Base-by-base conservation (phyloP, 495 filamentous ascomycete species). In the Coniosporium apollinis region DNA sequence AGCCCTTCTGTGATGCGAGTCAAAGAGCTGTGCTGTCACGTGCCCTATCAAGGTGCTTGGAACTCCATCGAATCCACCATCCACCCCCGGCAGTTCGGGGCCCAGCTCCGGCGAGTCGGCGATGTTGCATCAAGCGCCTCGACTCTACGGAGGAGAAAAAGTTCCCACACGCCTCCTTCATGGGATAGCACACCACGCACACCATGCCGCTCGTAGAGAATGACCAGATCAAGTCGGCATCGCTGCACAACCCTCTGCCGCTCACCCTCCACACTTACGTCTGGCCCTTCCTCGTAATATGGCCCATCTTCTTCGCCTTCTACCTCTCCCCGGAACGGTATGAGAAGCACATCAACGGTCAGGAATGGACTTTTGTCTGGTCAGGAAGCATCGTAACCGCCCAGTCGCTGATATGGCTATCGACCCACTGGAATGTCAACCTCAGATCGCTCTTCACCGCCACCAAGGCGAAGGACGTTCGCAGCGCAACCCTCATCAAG, bases 321-420 rank as follows among this genome's bases (percentile, higher is more conserved):
- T 94, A 87, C 51, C 71, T 92, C 33, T 79, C 72, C 9, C 62
- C 71, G 25, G 79, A 82, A 17, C 70, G 78, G 42, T 99, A 96
- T 59, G 75, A 89, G 33, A 79, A 74, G 46, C 75, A 96, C 59
- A 86, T 99, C 40, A 66, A 76, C 36, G 77, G 74, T 16, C 72
- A 74, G 44, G 89, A 99, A 62, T 99, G 89, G 89, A 96, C 91
- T 6, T 93, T 93, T 55, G 82, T 96, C 34, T 99, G 76, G 69
- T 66, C 77, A 40, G 86, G 80, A 42, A 67, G 72, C 20, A 92
- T 96, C 49, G 66, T 92, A 52, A 94, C 86, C 9, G 44, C 72
- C 31, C 89, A 99, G 64, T 72, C 79, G 40, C 68, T 99, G 39
- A 62, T 81, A 31, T 99, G 91, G 91, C 66, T 99, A 39, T 87